These are phyloP conservation scores for Echinosophora koreensis DNA, from an alignment of 306 rosid species.

Conservation along the genomic window DNA sequence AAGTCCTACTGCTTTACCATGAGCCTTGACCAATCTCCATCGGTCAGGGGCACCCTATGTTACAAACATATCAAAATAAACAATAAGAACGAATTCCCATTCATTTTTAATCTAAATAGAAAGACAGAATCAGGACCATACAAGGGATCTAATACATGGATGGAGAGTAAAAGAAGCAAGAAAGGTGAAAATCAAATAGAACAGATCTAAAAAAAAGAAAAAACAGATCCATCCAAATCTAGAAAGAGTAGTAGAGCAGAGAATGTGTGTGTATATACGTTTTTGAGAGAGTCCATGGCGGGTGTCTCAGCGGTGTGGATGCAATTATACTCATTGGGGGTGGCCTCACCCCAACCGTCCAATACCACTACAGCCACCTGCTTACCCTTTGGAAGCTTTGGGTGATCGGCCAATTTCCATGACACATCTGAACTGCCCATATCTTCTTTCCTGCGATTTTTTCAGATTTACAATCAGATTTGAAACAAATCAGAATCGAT, in stretches of 20 bases:
- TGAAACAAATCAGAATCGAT: not conserved
- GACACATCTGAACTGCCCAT: conserved; percentile 79
- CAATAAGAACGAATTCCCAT: not conserved
- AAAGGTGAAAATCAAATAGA: too few relatives aligned
- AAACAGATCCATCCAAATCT: not conserved
- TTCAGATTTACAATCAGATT: too few relatives aligned
- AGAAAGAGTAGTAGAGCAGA: not conserved
- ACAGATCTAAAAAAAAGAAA: not conserved
- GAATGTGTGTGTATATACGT: conserved; percentile 46
- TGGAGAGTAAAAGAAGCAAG: not conserved
- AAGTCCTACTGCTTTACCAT: conserved; percentile 93
- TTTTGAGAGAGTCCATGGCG: conserved; percentile 91
- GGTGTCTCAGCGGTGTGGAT: conserved; percentile 93
- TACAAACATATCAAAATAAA: conserved; percentile 19
- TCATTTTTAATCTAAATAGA: too few relatives aligned
- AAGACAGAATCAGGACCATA: too few relatives aligned
- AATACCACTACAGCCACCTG: conserved; percentile 74
- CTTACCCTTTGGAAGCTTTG: conserved; percentile 97
- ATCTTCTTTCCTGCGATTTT: not conserved
- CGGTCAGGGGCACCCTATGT: conserved; percentile 78
- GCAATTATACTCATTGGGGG: conserved; percentile 76
- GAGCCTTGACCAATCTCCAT: conserved; percentile 96
- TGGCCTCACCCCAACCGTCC: conserved; percentile 99
- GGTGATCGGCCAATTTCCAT: conserved; percentile 91
- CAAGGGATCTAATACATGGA: not conserved